phyloP scores from a whole-genome alignment of 805 yeast genomes.

The Wilhelminamyces savonicus region DNA sequence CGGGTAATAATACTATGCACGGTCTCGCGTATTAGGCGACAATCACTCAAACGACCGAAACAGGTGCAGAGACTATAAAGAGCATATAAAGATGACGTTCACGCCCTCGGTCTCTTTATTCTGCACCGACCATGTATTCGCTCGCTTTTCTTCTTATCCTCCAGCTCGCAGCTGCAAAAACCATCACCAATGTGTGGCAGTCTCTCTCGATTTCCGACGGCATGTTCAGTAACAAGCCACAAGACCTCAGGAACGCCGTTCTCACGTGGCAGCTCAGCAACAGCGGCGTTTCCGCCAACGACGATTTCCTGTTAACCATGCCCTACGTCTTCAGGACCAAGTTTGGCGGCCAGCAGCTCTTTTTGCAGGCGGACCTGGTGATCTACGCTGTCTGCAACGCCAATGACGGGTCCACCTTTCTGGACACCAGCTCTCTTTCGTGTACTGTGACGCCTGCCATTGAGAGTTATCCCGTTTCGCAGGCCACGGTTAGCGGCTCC shows the following conservation, averaged over 20 bases:
- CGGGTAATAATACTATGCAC: too few species aligned
- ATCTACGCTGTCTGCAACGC: constrained; percentile 7
- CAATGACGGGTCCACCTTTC: constrained; percentile 6
- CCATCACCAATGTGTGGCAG: constrained; percentile 4
- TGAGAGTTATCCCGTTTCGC: neutral
- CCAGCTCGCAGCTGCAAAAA: constrained; percentile 2
- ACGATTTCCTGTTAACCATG: constrained; percentile 6
- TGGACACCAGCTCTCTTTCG: constrained; percentile 2
- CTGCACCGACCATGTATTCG: too few species aligned
- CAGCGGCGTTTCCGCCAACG: constrained; percentile 3
- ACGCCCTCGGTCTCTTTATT: too few species aligned
- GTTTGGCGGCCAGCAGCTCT: constrained; percentile 4
- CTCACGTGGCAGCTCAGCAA: constrained; percentile 7
- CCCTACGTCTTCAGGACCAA: constrained; percentile 11
- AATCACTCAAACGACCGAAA: too few species aligned
- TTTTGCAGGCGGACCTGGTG: constrained; percentile 5
- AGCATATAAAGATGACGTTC: too few species aligned
- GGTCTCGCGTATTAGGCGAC: too few species aligned
- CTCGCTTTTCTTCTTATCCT: constrained; percentile 1
- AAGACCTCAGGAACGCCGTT: constrained; percentile 13
- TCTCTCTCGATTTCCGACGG: constrained; percentile 5
- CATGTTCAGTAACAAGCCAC: constrained; percentile 6
- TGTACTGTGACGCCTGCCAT: constrained; percentile 5
- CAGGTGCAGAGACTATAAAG: too few species aligned
- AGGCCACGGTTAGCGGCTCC: constrained; percentile 3